Conservation (phyloP, 2,329 filamentous ascomycete genomes). For the Cercospora berteroae region DNA sequence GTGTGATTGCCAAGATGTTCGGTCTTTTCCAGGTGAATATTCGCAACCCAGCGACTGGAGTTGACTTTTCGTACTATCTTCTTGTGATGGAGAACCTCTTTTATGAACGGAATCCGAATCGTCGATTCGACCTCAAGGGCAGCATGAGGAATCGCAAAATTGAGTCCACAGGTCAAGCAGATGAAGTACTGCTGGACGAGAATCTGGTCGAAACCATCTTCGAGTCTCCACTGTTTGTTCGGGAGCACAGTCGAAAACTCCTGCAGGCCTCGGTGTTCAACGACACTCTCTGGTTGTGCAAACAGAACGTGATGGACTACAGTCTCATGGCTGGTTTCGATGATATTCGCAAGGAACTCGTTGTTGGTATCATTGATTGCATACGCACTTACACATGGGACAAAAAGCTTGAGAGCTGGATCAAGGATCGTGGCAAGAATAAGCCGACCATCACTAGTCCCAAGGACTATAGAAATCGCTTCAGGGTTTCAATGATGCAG, state of each 20-base stretch:
- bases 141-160: slow-evolving; percentile 99
- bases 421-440: slow-evolving; percentile 89
- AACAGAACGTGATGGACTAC: slow-evolving; percentile 99
- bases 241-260: slow-evolving; percentile 94
- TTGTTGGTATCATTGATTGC: slow-evolving; percentile 97
- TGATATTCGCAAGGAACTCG: slow-evolving; percentile 81
- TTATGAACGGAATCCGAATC: slow-evolving; percentile 85
- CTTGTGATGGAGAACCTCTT: slow-evolving; percentile 97
- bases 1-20: slow-evolving; percentile 98
- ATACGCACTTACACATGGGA: slow-evolving; percentile 99
- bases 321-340: slow-evolving; percentile 98
- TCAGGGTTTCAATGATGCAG: slow-evolving; percentile 93
- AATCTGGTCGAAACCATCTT: slow-evolving; percentile 99
- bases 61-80: slow-evolving; percentile 91
- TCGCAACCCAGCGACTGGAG: slow-evolving; percentile 87
- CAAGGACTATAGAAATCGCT: slow-evolving; percentile 94
- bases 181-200: slow-evolving; percentile 94
- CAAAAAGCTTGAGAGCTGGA: slow-evolving; percentile 99
- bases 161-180: slow-evolving; percentile 88
- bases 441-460: slow-evolving; percentile 94
- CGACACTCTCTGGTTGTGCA: slow-evolving; percentile 89
- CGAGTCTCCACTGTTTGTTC: slow-evolving; percentile 89
- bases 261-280: slow-evolving; percentile 93
- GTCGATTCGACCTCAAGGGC: slow-evolving; percentile 85
- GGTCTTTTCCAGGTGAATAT: slow-evolving; percentile 97